Conservation (phyloP, 495 filamentous ascomycete genomes). For the Penicillium canescens region DNA sequence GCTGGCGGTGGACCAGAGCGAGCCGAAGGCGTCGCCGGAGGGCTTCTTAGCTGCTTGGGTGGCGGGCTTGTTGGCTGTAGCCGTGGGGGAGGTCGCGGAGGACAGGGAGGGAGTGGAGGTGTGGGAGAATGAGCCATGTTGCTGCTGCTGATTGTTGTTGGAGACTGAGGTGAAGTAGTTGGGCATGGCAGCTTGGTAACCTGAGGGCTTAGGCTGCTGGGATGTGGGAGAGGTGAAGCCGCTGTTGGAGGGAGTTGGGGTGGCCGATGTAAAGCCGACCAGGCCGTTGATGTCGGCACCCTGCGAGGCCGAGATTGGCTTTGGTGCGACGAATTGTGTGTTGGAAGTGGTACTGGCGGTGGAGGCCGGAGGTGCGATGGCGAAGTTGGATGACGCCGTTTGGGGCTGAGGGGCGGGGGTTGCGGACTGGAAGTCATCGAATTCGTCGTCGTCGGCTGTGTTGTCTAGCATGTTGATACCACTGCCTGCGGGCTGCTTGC, state of each 20-base stretch:
- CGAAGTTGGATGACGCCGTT: conserved; percentile 44
- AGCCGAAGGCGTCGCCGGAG: conserved; percentile 80
- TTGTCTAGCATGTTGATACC: conserved; percentile 58
- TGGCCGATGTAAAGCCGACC: conserved; percentile 77
- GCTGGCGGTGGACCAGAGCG: conserved; percentile 77
- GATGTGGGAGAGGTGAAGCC: conserved; percentile 52
- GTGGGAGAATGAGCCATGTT: conserved; percentile 26
- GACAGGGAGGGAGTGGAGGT: conserved; percentile 35
- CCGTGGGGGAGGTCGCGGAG: conserved; percentile 37
- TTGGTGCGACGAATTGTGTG: conserved; percentile 76
- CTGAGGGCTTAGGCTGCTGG: conserved; percentile 54
- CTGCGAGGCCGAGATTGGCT: conserved; percentile 79
- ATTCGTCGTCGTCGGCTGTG: conserved; percentile 82
- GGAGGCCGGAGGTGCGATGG: conserved; percentile 53
- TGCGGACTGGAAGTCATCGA: conserved; percentile 98
- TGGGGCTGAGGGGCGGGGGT: conserved; percentile 51
- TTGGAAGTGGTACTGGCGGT: conserved; percentile 64
- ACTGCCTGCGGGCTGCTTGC: conserved; percentile 48
- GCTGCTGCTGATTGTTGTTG: conserved; percentile 24
- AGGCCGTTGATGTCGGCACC: conserved; percentile 77
- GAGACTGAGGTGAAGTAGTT: conserved; percentile 94
- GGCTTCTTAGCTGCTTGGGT: conserved; percentile 55
- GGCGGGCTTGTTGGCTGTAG: conserved; percentile 41
- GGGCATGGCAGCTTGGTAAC: conserved; percentile 75
- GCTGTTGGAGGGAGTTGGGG: conserved; percentile 59